phyloP scores from a whole-genome alignment of 1,139 yeast genomes.

The Candida sp. region DNA sequence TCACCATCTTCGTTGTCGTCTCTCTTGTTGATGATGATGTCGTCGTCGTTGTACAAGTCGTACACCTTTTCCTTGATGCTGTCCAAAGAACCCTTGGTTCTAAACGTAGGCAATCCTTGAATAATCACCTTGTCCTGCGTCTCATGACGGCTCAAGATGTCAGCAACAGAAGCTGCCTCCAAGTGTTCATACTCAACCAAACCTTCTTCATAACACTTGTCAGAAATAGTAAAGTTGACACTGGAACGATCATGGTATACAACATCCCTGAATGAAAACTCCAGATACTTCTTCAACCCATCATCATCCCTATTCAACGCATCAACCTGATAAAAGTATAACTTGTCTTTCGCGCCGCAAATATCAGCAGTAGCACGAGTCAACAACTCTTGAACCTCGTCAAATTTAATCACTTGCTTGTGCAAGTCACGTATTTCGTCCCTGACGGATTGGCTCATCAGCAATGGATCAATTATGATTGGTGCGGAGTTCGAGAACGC shows the following conservation, averaged over 20 bases:
- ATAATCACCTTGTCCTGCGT: slow-evolving; percentile 22
- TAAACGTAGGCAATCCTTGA: slow-evolving; percentile 36
- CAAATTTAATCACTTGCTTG: neutral
- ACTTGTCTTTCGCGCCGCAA: slow-evolving; percentile 17
- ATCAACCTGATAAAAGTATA: slow-evolving; percentile 28
- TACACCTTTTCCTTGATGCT: slow-evolving; percentile 10
- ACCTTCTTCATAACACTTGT: neutral
- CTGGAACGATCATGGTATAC: neutral
- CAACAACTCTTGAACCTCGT: slow-evolving; percentile 6
- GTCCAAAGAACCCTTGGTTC: slow-evolving; percentile 9
- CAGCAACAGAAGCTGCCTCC: neutral
- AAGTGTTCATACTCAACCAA: slow-evolving; percentile 18
- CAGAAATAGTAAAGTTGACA: neutral
- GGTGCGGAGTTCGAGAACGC: slow-evolving; percentile 40
- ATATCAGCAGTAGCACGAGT: slow-evolving; percentile 19
- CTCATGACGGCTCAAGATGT: neutral
- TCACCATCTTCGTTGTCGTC: slow-evolving; percentile 1
- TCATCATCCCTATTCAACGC: slow-evolving; percentile 15
- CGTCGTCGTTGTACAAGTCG: slow-evolving; percentile 23
- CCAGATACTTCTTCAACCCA: neutral
- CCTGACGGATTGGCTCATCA: neutral
- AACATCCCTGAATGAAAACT: neutral
- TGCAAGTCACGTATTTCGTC: neutral
- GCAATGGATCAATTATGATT: slow-evolving; percentile 19
- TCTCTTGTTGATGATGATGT: slow-evolving; percentile 15